A percentile compares a stretch with the other conserved stretches of the same genome.
These are phyloP conservation scores for Talaromyces sp. DNA, from an alignment of 2,329 filamentous ascomycete species.

Conservation along the genomic window DNA sequence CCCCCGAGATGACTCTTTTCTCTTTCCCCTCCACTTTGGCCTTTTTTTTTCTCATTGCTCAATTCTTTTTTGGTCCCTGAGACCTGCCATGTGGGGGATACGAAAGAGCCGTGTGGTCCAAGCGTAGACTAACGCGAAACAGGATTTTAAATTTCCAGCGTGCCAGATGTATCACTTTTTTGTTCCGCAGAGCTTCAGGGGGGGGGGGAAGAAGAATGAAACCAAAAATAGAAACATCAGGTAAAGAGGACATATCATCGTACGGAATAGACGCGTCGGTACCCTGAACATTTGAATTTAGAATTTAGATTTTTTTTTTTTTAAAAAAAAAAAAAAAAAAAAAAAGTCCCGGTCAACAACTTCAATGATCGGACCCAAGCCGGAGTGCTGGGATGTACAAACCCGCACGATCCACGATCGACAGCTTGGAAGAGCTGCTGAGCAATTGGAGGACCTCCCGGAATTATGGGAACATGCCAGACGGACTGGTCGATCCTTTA, in stretches of 20 bases:
- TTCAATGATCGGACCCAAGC: constrained; percentile 19
- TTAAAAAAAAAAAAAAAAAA: not conserved
- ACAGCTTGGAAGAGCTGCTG: not conserved
- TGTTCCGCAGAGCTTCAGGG: no score
- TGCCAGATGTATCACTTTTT: constrained; percentile 8
- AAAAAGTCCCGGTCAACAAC: not conserved
- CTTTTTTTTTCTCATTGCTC: no score
- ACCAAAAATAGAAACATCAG: not conserved
- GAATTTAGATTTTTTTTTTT: no score
- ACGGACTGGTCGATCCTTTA: not conserved
- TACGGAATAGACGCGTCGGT: no score
- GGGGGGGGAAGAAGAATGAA: no score
- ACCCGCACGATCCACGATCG: constrained; percentile 5
- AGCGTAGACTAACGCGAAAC: not conserved
- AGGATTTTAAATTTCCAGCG: no score
- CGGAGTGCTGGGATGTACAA: constrained; percentile 19
- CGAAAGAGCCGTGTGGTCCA: not conserved
- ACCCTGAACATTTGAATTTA: no score
- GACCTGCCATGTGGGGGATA: constrained; percentile 8
- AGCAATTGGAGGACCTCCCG: not conserved
- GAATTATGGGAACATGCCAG: not conserved
- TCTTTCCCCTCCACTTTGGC: no score
- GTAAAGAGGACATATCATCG: no score
- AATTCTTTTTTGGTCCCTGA: constrained; percentile 1
- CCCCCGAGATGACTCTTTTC: no score